Percentiles rank a stretch among this genome's conserved stretches.
phyloP scores from a whole-genome alignment of 441 rosid genomes.

The Eugenia klotzschiana region DNA sequence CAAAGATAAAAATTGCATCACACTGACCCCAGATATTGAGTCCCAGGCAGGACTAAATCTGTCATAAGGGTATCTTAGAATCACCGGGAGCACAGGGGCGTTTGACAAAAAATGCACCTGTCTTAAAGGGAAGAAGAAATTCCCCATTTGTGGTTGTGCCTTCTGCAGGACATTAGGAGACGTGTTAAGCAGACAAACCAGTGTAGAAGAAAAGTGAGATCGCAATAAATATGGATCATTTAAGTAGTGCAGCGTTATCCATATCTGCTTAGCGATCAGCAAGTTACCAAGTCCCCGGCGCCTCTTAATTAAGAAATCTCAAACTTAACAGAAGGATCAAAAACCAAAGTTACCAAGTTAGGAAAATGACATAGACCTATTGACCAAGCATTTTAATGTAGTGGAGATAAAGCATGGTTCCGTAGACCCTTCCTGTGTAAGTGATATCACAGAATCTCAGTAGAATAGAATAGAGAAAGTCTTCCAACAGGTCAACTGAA shows the following conservation, averaged over 20 bases:
- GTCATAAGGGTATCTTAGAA: slow-evolving; percentile 2
- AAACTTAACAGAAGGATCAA: neutral
- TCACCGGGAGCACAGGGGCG: slow-evolving; percentile 3
- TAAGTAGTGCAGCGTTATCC: neutral
- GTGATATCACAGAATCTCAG: neutral
- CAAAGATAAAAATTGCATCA: neutral
- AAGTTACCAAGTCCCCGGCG: neutral
- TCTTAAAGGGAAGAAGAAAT: slow-evolving; percentile 7
- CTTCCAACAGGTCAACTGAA: neutral
- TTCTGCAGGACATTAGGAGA: neutral
- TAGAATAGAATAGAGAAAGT: neutral
- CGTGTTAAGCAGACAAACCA: neutral
- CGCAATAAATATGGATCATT: neutral
- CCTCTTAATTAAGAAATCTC: neutral
- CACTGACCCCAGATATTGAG: slow-evolving; percentile 6
- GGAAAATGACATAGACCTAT: neutral
- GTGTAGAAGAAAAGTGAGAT: neutral
- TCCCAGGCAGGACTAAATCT: slow-evolving; percentile 12
- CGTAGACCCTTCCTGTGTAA: neutral
- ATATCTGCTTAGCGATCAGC: neutral
- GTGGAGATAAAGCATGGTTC: neutral
- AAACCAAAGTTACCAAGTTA: neutral
- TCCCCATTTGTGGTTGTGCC: slow-evolving; percentile 10
- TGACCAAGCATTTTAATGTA: neutral
- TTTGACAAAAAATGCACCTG: slow-evolving; percentile 7